Conservation (phyloP, 352 stramenopile species). For the Halophytophthora batemanensis region DNA sequence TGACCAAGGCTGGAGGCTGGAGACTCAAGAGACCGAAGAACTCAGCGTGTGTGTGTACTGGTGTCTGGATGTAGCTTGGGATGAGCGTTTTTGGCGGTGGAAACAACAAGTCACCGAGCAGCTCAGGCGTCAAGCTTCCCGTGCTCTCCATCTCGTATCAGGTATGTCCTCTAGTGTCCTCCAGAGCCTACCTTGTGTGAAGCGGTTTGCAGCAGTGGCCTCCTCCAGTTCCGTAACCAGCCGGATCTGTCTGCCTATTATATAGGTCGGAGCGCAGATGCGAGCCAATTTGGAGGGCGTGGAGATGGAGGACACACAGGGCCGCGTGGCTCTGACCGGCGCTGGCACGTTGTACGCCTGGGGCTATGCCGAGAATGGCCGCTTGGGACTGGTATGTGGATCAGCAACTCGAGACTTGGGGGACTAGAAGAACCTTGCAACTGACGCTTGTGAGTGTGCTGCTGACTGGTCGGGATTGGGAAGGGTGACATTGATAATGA, state of each 20-base stretch:
- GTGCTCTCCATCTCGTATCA: slow-evolving; percentile 58
- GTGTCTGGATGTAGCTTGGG: slow-evolving; percentile 29
- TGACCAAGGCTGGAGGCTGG: background rate
- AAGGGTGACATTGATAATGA: slow-evolving; percentile 74
- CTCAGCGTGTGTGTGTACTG: background rate
- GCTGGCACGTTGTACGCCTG: slow-evolving; percentile 62
- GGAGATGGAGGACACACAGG: slow-evolving; percentile 43
- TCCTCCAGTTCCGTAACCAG: background rate
- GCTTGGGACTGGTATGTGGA: slow-evolving; percentile 52
- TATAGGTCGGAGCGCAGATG: slow-evolving; percentile 38
- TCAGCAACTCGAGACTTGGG: background rate
- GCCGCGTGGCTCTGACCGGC: slow-evolving; percentile 34
- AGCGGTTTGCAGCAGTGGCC: background rate
- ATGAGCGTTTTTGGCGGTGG: slow-evolving; percentile 40
- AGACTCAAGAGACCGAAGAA: background rate
- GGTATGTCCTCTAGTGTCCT: slow-evolving; percentile 10
- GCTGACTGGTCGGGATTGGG: background rate
- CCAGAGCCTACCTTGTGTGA: background rate
- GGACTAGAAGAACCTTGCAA: background rate
- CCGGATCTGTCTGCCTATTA: background rate
- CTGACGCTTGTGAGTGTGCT: slow-evolving; percentile 1
- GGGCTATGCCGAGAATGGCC: slow-evolving; percentile 65
- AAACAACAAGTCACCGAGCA: slow-evolving; percentile 34
- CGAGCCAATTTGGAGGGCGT: slow-evolving; percentile 40
- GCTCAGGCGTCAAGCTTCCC: slow-evolving; percentile 56